A percentile compares a stretch with the other conserved stretches of the same genome.
These are phyloP conservation scores for Boletus subparvulus DNA, from an alignment of 768 basidiomycete genomes.

Conservation along the genomic window DNA sequence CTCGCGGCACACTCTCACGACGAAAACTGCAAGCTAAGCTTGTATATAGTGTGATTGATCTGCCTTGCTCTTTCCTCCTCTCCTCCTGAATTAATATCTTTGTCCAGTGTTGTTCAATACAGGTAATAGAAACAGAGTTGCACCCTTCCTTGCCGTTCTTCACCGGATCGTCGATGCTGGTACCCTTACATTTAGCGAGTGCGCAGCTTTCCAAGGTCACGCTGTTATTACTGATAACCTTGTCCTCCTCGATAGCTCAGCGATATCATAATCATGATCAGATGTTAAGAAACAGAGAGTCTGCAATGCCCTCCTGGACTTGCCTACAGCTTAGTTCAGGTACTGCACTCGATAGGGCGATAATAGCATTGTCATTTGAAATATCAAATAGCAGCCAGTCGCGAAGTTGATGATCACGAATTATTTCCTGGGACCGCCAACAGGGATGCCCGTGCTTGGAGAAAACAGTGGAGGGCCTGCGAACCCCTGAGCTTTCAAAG, in stretches of 20 bases:
- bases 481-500: no score
- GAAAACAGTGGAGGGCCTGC: no score
- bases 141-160: neutral
- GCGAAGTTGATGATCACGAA: neutral
- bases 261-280: neutral
- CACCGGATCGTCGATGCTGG: neutral
- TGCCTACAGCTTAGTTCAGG: neutral
- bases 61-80: neutral
- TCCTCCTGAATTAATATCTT: no score
- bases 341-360: neutral
- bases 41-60: neutral
- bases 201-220: neutral
- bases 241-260: neutral
- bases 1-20: neutral
- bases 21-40: neutral
- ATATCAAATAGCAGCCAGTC: neutral
- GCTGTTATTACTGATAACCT: neutral
- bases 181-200: neutral
- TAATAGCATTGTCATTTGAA: no score
- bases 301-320: neutral
- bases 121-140: no score
- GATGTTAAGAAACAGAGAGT: neutral
- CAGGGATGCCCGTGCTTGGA: no score
- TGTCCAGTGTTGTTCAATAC: neutral
- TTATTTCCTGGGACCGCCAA: no score